Base-by-base conservation (phyloP, 805 yeast species). In the Wickerhamiella vanderwaltii region DNA sequence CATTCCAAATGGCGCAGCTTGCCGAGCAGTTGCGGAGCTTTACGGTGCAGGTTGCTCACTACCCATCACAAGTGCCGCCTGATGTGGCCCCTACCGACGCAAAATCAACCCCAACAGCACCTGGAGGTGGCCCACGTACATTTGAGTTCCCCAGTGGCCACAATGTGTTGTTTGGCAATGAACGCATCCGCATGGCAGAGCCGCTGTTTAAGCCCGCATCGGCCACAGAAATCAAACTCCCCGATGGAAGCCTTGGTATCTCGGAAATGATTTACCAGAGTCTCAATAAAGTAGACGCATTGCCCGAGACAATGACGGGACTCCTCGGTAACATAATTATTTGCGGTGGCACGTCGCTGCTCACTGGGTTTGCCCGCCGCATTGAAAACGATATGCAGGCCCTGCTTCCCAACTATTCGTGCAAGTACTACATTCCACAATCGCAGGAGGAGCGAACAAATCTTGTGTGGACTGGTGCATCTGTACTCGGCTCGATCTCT, bases 401-500 rank as follows among this genome's bases (percentile, higher is more conserved):
- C 42, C 62, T 71, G 49, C 75, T 85, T 52, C 94, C 95, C 5
- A 91, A 94, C 22, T 66, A 84, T 50, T 84, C 84, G 57, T 75
- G 85, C 33, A 68, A 94, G 56, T 69, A 84, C 30, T 79, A 84
- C 51, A 76, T 91, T 2, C 72, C 77, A 9, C 94, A 94, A 15
- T 49, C 48, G 43, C 43, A 78, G 2, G 68, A 68, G 45, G 95
- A 85, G 59, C 71, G 95, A 55, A 73, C 73, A 47, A 79, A 73
- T 56, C 84, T 85, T 46, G 69, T 86, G 11, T 87, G 95, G 95
- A 71, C 87, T 34, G 96, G 96, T 36, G 95, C 95, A 3, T 78
- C 88, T 50, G 85, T 87, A 25, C 65, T 87, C 45, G 77, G 93
- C 6, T 78, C 91, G 45, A 67, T 87, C 51, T 95, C 95, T 29